Conservation (phyloP, 176 grass and related monocot species). For the Aegilops longissima region DNA sequence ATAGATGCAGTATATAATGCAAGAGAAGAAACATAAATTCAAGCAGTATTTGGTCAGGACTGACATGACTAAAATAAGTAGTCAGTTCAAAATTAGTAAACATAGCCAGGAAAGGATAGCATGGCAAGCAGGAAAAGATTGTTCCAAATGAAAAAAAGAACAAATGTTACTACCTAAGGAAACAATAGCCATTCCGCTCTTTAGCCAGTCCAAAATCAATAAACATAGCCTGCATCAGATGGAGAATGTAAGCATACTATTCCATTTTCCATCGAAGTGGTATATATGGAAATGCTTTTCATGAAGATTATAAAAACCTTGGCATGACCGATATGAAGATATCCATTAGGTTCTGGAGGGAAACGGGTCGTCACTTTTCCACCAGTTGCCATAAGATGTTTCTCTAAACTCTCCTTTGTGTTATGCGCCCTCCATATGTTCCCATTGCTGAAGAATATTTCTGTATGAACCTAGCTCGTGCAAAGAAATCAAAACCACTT, state of each 20-base stretch:
- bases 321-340: constrained; percentile 93
- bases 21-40: not conserved
- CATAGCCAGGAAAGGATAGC: not conserved
- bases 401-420: constrained; percentile 67
- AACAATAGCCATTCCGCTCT: constrained; percentile 85
- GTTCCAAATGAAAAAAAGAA: constrained; percentile 10
- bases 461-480: constrained; percentile 48
- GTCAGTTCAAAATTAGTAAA: not conserved
- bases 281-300: constrained; percentile 4
- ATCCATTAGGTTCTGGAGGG: constrained; percentile 94
- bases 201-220: constrained; percentile 98
- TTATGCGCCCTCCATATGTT: constrained; percentile 89
- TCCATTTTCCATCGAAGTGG: constrained; percentile 23
- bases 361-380: constrained; percentile 91
- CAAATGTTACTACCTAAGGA: constrained; percentile 59
- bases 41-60: not conserved
- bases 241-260: constrained; percentile 38
- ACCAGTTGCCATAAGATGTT: constrained; percentile 80
- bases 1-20: not conserved
- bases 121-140: constrained; percentile 19
- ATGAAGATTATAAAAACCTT: constrained; percentile 49
- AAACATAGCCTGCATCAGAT: constrained; percentile 84
- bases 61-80: not conserved
- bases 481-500: constrained; percentile 5
- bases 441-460: constrained; percentile 85